phyloP scores from a whole-genome alignment of 1,139 yeast genomes.

The Pneumocystis canis region DNA sequence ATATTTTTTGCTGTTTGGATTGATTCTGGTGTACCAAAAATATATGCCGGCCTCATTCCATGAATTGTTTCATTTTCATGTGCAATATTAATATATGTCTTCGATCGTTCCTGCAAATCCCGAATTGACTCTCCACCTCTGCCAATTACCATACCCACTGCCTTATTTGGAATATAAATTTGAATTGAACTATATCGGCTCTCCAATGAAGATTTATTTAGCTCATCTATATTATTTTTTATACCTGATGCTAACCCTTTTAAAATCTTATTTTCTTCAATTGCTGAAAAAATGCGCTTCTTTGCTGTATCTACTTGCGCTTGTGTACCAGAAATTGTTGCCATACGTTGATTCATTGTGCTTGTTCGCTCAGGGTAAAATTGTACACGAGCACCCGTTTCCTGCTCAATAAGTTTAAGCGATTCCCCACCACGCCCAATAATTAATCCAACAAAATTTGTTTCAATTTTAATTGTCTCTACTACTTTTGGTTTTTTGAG shows the following conservation, averaged over 20 bases:
- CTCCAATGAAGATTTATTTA: not conserved
- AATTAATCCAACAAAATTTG: slow-evolving; percentile 17
- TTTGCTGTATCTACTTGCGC: slow-evolving; percentile 15
- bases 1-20: slow-evolving; percentile 9
- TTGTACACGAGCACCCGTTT: slow-evolving; percentile 17
- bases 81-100: slow-evolving; percentile 14
- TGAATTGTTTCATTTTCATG: slow-evolving; percentile 11
- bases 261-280: slow-evolving; percentile 13
- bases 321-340: slow-evolving; percentile 16
- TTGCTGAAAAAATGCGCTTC: slow-evolving; percentile 14
- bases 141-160: slow-evolving; percentile 16
- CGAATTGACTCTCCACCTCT: slow-evolving; percentile 17
- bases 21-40: slow-evolving; percentile 12
- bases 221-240: not conserved
- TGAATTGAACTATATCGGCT: not conserved
- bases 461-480: slow-evolving; percentile 15
- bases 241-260: slow-evolving; percentile 13
- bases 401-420: slow-evolving; percentile 16
- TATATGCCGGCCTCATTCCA: slow-evolving; percentile 13
- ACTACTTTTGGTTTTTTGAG: slow-evolving; percentile 2
- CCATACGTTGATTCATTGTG: slow-evolving; percentile 15
- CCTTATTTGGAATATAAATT: slow-evolving; percentile 13
- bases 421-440: slow-evolving; percentile 20
- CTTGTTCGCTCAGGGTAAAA: slow-evolving; percentile 12
- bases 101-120: slow-evolving; percentile 12